Base-by-base conservation (phyloP, 495 filamentous ascomycete genomes). In the Staphylotrichum longicolle region DNA sequence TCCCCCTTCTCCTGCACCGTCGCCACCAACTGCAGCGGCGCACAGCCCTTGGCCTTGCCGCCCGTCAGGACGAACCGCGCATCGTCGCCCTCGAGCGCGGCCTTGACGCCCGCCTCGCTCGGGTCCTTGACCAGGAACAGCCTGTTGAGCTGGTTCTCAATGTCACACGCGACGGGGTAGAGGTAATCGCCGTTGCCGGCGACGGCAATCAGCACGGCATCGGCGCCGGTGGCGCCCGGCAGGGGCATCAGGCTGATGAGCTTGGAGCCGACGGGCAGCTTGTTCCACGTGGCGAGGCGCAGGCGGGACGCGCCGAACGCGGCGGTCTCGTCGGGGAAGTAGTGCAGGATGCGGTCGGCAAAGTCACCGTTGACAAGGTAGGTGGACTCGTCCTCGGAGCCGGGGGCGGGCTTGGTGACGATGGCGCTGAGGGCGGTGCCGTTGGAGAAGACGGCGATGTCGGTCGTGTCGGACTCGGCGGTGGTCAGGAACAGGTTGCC, bases 401-500 rank as follows among this genome's bases (percentile, higher is more conserved):
- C 27, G 15, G 40, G 32, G 27, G 48, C 4, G 20, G 33, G 37
- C 42, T 27, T 27, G 20, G 20, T 27, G 20, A 27, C 20, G 20
- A 48, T 46, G 44, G 55, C 55, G 40, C 4, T 14, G 20, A 57
- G 42, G 2, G 12, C 33, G 20, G 42, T 37, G 41, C 33, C 20
- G 55, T 46, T 47, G 41, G 55, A 48, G 32, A 57, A 32, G 6
- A 57, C 12, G 11, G 8, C 37, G 30, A 57, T 10, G 8, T 57
- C 32, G 20, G 20, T 27, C 55, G 33, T 20, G 33, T 15, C 35
- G 15, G 27, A 27, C 20, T 45, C n/a, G 30, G 44, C 34, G 32
- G 56, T 4, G 20, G 49, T 15, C 10, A 61, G 33, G 52, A 65
- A 61, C 35, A 65, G 63, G 50, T 61, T 65, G 12, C 63, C 63